Percentiles rank a stretch among this genome's conserved stretches.
Evolutionary conservation across 257 asterid genomes (phyloP).

Genomic region (Fraxinus cuspidata): DNA sequence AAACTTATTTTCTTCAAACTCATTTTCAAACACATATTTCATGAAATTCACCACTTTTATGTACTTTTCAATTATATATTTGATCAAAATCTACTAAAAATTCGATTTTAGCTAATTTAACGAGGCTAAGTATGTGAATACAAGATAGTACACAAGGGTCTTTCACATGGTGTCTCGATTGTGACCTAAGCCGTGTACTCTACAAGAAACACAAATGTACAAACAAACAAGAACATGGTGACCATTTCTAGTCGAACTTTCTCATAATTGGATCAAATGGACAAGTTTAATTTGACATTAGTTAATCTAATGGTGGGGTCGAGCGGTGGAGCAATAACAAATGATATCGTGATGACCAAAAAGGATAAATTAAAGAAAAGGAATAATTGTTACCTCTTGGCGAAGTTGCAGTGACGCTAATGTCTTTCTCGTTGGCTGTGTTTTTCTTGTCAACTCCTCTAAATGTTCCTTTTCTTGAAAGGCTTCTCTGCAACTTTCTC

Average conservation of each 20-base stretch:
- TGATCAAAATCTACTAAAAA: too few relatives aligned
- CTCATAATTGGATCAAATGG: background rate
- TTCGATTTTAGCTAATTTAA: too few relatives aligned
- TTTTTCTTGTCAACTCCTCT: constrained; percentile 54
- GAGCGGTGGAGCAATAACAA: background rate
- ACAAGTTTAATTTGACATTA: background rate
- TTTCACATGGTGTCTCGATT: background rate
- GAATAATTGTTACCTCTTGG: constrained; percentile 42
- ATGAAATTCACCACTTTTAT: too few relatives aligned
- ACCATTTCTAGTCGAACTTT: background rate
- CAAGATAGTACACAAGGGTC: background rate
- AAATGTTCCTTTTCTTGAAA: constrained; percentile 69
- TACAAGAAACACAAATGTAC: too few relatives aligned
- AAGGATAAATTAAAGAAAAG: background rate
- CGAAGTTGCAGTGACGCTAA: constrained; percentile 41
- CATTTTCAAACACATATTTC: too few relatives aligned
- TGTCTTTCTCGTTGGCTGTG: constrained; percentile 41
- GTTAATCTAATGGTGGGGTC: background rate
- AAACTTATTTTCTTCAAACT: too few relatives aligned
- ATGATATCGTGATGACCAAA: background rate
- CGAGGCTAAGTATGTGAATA: background rate
- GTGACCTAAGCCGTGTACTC: background rate
- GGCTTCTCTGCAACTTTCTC: constrained; percentile 66
- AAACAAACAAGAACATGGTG: background rate
- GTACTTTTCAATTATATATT: too few relatives aligned